Evolutionary conservation across 441 rosid genomes (phyloP).

Genomic region (Rhodomyrtus psidioides): DNA sequence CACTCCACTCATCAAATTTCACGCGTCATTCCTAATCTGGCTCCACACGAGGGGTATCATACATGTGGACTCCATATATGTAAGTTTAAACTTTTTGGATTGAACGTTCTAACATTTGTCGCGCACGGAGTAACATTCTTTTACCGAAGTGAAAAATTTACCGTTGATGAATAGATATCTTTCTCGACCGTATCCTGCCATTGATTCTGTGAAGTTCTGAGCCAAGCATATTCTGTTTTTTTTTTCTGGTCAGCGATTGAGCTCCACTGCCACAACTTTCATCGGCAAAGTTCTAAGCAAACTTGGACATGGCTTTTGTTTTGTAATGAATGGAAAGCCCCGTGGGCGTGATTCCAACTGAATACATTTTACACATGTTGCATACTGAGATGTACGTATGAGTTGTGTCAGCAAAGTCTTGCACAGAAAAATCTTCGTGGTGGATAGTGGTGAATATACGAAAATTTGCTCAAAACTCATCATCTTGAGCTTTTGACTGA

Average conservation of each 20-base stretch:
- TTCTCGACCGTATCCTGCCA: neutral
- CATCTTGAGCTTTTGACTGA: neutral
- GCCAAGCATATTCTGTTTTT: neutral
- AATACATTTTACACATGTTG: too few species aligned
- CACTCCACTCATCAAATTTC: neutral
- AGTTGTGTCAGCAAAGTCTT: too few species aligned
- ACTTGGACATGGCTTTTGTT: neutral
- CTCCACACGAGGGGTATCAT: fast-evolving
- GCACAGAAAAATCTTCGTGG: too few species aligned
- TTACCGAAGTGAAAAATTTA: neutral
- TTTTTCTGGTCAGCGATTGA: neutral
- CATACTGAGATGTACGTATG: too few species aligned
- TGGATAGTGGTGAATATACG: fast-evolving
- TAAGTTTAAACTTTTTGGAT: neutral
- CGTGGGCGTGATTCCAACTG: fast-evolving
- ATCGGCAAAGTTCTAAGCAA: neutral
- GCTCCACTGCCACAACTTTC: neutral
- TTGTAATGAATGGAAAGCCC: neutral
- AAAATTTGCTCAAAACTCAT: fast-evolving
- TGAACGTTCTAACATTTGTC: neutral
- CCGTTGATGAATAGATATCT: neutral
- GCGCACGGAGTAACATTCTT: neutral
- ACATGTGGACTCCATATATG: fast-evolving
- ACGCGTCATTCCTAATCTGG: neutral
- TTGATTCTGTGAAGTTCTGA: neutral